phyloP scores from a whole-genome alignment of 495 filamentous ascomycete genomes.

The Hypoxylon cercidicola region DNA sequence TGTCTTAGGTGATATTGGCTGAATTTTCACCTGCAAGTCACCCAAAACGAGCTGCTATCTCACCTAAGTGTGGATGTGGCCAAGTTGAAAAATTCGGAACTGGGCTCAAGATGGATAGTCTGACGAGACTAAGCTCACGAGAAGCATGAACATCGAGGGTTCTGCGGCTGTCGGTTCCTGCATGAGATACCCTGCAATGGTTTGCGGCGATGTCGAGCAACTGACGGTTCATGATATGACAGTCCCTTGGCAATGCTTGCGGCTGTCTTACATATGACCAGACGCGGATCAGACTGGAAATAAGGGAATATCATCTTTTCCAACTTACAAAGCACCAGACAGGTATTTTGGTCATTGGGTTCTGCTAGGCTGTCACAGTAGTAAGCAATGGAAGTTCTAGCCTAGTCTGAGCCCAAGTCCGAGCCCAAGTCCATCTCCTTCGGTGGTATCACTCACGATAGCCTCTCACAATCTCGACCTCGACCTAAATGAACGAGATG shows the following conservation, averaged over 20 bases:
- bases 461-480: constrained; percentile 7
- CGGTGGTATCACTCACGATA: constrained; percentile 11
- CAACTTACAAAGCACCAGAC: constrained; percentile 7
- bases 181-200: constrained; percentile 24
- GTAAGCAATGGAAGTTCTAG: constrained; percentile 26
- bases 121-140: constrained; percentile 7
- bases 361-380: background rate
- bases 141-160: constrained; percentile 2
- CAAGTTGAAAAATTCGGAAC: constrained; percentile 12
- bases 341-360: background rate
- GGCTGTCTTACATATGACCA: background rate
- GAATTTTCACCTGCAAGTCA: constrained; percentile 32
- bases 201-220: constrained; percentile 2
- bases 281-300: constrained; percentile 4
- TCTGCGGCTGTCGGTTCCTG: constrained; percentile 28
- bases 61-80: constrained; percentile 5
- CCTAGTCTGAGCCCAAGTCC: constrained; percentile 2
- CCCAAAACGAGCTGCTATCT: constrained; percentile 31
- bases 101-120: constrained; percentile 17
- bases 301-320: background rate
- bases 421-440: background rate
- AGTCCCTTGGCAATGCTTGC: background rate
- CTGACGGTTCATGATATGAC: background rate
- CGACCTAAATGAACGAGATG: constrained; percentile 11
- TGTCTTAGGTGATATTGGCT: constrained; percentile 30